Evolutionary conservation across 129 eudicot genomes (phyloP), one percentile per base, ranked within the genome.

Genomic region (Gnaphalium uliginosum): DNA sequence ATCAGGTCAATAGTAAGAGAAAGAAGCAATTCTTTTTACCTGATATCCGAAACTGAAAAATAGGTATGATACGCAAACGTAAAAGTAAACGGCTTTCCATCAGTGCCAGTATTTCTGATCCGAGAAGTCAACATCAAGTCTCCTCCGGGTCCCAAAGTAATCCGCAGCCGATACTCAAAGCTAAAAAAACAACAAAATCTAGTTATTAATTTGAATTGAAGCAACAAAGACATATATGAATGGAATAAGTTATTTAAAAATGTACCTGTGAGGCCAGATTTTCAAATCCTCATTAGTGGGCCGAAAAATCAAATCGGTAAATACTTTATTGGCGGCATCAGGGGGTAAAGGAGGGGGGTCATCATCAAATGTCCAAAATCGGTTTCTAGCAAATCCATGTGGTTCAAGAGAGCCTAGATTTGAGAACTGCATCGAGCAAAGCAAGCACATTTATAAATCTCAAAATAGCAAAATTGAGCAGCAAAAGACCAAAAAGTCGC

Each of bases 51-150:
- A 79, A 92, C 98, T 64, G 96, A 87, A 83, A 92, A 86, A 77
- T 92, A 92, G 72, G 94, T 92, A 78, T 89, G 98, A 86, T 87
- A 89, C 8, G 98, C 96, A 81, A 92, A 89, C 70, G 90, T 86
- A 74, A 92, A 92, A 13, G 87, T 60, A 69, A 92, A 89, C 6
- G 94, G 90, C 78, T 92, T 92, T 75, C 94, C 91, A 65, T 92
- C 96, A 15, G 87, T 72, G 78, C 81, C 84, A 65, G 89, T 84
- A 70, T 92, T 92, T 85, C 96, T 87, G 76, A 92, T 79, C 30
- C 90, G 92, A 64, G 98, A 89, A 62, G 89, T 92, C 87, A 92
- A 48, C 92, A 87, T 87, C 81, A 92, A 72, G 84, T 92, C 94
- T 84, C 89, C 88, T 71, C 83, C 81, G 62, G 94, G 94, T 59